Percentiles rank a stretch among this genome's conserved stretches.
These are phyloP conservation scores for Leccinum incarnatum DNA, from an alignment of 768 basidiomycete genomes.

Conservation along the genomic window DNA sequence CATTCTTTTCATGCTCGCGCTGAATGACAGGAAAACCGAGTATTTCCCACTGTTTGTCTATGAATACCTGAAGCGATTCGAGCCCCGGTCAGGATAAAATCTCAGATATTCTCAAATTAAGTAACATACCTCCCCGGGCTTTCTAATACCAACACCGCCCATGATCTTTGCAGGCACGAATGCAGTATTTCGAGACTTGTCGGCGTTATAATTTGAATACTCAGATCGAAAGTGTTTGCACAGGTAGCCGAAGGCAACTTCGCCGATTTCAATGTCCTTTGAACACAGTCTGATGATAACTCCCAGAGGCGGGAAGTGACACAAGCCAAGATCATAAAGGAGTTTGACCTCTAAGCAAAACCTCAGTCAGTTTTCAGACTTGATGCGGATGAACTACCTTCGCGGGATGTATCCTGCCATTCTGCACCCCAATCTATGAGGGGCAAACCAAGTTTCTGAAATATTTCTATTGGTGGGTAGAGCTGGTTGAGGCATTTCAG, in stretches of 20 bases:
- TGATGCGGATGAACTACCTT: background rate
- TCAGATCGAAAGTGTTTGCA: constrained; percentile 40
- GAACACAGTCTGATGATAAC: background rate
- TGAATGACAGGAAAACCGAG: too few relatives aligned
- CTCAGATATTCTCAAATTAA: too few relatives aligned
- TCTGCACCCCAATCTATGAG: constrained; percentile 81
- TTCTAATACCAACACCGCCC: too few relatives aligned
- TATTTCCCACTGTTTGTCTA: too few relatives aligned
- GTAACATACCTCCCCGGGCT: too few relatives aligned
- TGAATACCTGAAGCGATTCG: too few relatives aligned
- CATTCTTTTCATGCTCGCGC: too few relatives aligned
- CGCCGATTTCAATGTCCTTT: constrained; percentile 35
- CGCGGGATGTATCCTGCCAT: constrained; percentile 44
- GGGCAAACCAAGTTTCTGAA: constrained; percentile 69
- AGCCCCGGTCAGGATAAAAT: too few relatives aligned
- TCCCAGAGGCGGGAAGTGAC: background rate
- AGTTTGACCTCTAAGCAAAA: background rate
- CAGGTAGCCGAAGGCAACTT: constrained; percentile 71
- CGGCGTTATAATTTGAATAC: constrained; percentile 50
- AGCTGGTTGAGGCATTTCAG: constrained; percentile 37
- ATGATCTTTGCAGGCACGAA: too few relatives aligned
- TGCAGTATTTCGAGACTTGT: constrained; percentile 30
- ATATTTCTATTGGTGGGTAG: constrained; percentile 74
- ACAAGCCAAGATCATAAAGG: background rate
- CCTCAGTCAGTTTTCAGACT: background rate